These are phyloP conservation scores for Xylaria arbuscula DNA, from an alignment of 2,329 filamentous ascomycete species.

Conservation along the genomic window DNA sequence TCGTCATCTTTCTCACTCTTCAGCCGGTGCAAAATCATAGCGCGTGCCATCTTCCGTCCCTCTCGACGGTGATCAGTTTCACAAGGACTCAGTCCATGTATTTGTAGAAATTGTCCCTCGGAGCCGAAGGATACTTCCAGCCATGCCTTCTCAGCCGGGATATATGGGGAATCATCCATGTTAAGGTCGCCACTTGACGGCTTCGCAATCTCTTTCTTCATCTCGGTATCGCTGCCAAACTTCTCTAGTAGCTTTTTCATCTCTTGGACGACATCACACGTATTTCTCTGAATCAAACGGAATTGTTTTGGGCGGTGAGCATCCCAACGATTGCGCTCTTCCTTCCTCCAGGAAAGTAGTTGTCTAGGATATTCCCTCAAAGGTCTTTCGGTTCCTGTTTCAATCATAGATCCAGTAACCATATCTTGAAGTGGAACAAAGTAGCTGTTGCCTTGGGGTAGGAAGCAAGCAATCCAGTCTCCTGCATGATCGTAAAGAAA, in stretches of 20 bases:
- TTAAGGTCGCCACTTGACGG: neutral
- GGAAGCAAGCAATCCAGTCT: neutral
- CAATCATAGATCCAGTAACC: neutral
- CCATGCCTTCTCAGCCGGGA: neutral
- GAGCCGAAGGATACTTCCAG: neutral
- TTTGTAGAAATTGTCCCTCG: neutral
- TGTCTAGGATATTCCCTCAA: neutral
- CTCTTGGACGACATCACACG: neutral
- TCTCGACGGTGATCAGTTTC: neutral
- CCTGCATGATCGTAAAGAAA: neutral
- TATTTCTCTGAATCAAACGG: neutral
- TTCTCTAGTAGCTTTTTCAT: neutral
- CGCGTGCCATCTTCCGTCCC: conserved; percentile 3
- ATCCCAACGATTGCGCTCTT: neutral
- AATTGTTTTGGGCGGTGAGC: neutral
- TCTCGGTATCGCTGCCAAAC: neutral
- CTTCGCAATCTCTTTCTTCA: neutral
- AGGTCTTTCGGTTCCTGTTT: neutral
- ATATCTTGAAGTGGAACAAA: neutral
- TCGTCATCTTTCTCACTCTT: neutral
- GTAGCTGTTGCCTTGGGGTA: neutral
- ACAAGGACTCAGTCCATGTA: neutral
- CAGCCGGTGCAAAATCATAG: neutral
- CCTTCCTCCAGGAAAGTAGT: neutral
- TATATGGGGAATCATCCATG: neutral